Percentiles rank a stretch among this genome's conserved stretches.
Evolutionary conservation across 352 stramenopile genomes (phyloP).

Genomic region (Pythium aquatile): DNA sequence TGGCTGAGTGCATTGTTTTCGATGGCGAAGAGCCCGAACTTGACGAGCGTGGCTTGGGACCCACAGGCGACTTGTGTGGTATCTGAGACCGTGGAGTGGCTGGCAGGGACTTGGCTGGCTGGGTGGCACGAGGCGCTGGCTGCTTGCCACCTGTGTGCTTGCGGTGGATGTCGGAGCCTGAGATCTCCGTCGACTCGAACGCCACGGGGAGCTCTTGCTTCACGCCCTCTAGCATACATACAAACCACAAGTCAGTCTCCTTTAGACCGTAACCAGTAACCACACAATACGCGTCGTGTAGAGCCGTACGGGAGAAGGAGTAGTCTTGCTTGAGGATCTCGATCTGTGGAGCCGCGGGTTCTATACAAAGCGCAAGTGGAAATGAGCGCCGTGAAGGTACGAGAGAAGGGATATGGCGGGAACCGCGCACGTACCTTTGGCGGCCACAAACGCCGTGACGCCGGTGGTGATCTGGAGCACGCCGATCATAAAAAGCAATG

Average conservation of each 20-base stretch:
- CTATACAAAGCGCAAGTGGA: background rate
- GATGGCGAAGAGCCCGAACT: background rate
- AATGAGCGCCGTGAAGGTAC: background rate
- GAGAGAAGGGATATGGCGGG: background rate
- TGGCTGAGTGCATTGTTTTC: no score
- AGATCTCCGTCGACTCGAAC: constrained; percentile 61
- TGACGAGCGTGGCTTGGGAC: background rate
- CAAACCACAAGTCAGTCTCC: background rate
- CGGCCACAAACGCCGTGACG: constrained; percentile 3
- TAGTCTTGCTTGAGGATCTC: constrained; percentile 72
- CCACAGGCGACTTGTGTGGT: background rate
- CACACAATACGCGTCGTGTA: background rate
- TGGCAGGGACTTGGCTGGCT: background rate
- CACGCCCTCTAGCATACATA: constrained; percentile 37
- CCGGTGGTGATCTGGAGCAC: background rate
- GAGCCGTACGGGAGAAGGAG: constrained; percentile 51
- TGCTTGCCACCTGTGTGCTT: constrained; percentile 1
- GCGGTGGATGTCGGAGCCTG: constrained; percentile 40
- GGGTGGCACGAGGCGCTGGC: background rate
- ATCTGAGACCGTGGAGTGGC: background rate
- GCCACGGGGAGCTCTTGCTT: constrained; percentile 41
- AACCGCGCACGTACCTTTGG: background rate
- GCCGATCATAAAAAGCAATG: constrained; percentile 1
- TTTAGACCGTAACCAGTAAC: background rate
- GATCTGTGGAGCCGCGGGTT: constrained; percentile 18